Evolutionary conservation across 345 rosid genomes (phyloP).

Genomic region (Eucalyptus fibrosa): DNA sequence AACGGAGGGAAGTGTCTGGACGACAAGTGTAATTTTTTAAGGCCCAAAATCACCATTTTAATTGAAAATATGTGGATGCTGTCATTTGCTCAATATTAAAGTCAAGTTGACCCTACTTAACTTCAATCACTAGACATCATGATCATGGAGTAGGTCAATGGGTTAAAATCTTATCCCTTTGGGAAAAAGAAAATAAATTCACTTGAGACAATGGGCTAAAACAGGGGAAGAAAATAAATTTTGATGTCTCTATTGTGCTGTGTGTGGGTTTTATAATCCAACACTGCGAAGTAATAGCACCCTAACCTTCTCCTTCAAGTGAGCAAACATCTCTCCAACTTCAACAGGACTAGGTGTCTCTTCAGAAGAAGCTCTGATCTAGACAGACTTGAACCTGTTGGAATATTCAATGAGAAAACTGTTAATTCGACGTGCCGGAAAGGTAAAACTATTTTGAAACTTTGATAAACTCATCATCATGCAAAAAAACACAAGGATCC

Average conservation of each 20-base stretch:
- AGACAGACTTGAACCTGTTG: conserved; percentile 27
- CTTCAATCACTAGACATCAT: too few species aligned
- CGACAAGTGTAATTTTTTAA: not conserved
- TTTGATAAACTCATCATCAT: not conserved
- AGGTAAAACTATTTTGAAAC: not conserved
- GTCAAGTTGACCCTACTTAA: too few species aligned
- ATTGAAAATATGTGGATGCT: not conserved
- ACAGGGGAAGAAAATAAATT: too few species aligned
- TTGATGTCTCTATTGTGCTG: not conserved
- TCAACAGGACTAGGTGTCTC: conserved; percentile 34
- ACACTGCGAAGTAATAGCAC: not conserved
- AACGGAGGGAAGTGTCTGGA: not conserved
- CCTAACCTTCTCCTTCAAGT: conserved; percentile 75
- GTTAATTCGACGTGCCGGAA: not conserved
- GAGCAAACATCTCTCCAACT: conserved; percentile 44
- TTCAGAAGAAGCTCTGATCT: conserved; percentile 48
- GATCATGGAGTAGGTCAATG: too few species aligned
- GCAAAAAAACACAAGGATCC: not conserved
- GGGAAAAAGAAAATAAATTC: not conserved
- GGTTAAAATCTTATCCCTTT: too few species aligned
- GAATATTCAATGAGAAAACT: conserved; percentile 16
- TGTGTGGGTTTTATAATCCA: not conserved
- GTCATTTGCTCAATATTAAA: not conserved
- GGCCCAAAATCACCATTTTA: not conserved
- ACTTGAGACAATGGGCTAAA: too few species aligned